Evolutionary conservation across 164 flowering plant genomes (phyloP), one percentile per base, ranked within the genome.

Genomic region (Stephania cephalantha): DNA sequence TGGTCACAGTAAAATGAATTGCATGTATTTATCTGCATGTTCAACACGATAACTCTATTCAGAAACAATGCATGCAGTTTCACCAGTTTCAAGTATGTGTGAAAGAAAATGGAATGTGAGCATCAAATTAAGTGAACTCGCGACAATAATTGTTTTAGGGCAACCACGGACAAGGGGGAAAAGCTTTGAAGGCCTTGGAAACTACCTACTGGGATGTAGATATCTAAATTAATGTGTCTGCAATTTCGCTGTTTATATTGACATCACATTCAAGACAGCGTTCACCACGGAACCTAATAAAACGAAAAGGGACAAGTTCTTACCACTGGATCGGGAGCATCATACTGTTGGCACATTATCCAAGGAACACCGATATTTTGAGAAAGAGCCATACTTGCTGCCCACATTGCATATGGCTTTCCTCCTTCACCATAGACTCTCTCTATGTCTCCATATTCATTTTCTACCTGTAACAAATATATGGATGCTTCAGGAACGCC

Each of bases 331-430:
- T 88, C 91, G 71, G 99, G 99, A 84, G 95, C 90, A 87, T 96
- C 97, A 79, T 74, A 82, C 78, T 96, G 99, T 79, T 92, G 90
- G 82, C 99, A 96, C 99, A 96, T 96, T 53, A 96, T 92, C 99
- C 99, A 96, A 68, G 99, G 99, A 17, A 96, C 97, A 68, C 98
- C 97, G 13, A 82, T 94, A 80, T 96, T 80, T 79, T 92, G 99
- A 76, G 98, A 87, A 85, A 96, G 80, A 45, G 99, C 98, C 97
- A 96, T 96, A 30, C 78, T 75, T 45, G 98, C 98, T 76, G 99
- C 93, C 99, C 99, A 96, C 85, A 79, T 72, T 68, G 95, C 90
- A 86, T 96, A 96, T 79, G 82, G 79, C 81, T 89, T 93, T n/a
- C 90, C 99, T 20, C 88, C 95, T 46, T 87, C 91, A 77, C 98